phyloP scores from a whole-genome alignment of 768 basidiomycete species.

The Crepidotus variabilis region DNA sequence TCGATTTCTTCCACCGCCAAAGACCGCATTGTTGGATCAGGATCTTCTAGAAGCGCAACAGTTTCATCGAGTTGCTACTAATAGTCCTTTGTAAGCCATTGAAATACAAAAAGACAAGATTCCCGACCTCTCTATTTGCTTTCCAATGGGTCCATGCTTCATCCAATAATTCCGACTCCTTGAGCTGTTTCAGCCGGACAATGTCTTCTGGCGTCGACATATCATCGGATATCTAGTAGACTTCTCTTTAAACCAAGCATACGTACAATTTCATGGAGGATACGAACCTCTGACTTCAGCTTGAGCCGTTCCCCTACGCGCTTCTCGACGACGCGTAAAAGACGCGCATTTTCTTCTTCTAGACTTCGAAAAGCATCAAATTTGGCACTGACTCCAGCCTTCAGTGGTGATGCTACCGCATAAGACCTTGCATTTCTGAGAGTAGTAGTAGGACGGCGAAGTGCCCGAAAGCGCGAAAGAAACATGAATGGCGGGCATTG shows the following conservation, averaged over 20 bases:
- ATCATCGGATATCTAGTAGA: conserved; percentile 45
- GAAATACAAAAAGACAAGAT: not conserved
- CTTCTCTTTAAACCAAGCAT: conserved; percentile 7
- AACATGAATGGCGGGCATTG: not conserved
- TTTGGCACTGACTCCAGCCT: conserved; percentile 3
- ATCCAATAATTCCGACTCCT: conserved; percentile 66
- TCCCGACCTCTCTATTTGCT: conserved; percentile 51
- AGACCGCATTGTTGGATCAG: conserved; percentile 71
- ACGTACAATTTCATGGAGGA: not conserved
- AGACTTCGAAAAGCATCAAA: conserved; percentile 18
- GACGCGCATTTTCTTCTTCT: conserved; percentile 43
- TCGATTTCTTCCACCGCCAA: conserved; percentile 69
- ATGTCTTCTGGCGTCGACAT: conserved; percentile 57
- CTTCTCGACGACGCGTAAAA: conserved; percentile 51
- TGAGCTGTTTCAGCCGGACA: conserved; percentile 52
- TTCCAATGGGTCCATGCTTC: conserved; percentile 67
- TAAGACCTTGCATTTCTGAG: not conserved
- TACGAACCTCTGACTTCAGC: conserved; percentile 40
- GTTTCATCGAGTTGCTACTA: conserved; percentile 69
- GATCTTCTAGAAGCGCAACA: conserved; percentile 57
- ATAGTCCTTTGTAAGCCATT: conserved; percentile 8
- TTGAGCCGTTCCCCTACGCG: conserved; percentile 47
- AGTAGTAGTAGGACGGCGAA: not conserved
- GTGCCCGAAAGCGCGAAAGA: not conserved
- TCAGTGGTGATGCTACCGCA: not conserved